These are phyloP conservation scores for Penicillium sp. DNA, from an alignment of 2,329 filamentous ascomycete species.

Conservation along the genomic window DNA sequence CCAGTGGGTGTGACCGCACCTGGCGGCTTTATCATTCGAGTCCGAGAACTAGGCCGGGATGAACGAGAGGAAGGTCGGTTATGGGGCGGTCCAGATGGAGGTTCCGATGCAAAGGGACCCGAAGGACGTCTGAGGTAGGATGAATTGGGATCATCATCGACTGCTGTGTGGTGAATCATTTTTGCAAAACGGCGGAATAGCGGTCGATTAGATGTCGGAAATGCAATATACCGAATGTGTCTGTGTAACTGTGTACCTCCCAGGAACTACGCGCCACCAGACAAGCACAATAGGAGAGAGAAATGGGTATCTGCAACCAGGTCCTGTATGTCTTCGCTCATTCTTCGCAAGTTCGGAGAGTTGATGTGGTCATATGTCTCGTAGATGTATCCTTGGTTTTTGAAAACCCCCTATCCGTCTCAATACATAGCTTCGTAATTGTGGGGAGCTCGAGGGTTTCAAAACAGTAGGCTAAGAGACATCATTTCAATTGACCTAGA, in stretches of 20 bases:
- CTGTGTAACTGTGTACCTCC: neutral
- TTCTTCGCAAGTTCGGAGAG: constrained; percentile 9
- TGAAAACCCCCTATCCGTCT: constrained; percentile 3
- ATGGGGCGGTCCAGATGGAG: constrained; percentile 10
- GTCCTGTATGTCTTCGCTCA: constrained; percentile 9
- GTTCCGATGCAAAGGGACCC: constrained; percentile 12
- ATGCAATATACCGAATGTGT: neutral
- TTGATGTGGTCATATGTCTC: neutral
- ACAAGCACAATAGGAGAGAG: neutral
- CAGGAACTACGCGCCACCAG: constrained; percentile 5
- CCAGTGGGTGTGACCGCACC: constrained; percentile 16
- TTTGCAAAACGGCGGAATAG: constrained; percentile 7
- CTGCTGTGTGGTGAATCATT: constrained; percentile 25
- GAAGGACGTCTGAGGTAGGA: constrained; percentile 22
- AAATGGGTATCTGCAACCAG: constrained; percentile 8
- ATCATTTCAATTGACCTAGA: constrained; percentile 14
- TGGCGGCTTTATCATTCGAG: constrained; percentile 17
- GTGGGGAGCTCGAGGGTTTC: constrained; percentile 2
- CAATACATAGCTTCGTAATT: constrained; percentile 12
- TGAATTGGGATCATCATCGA: constrained; percentile 23
- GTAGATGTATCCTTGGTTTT: neutral
- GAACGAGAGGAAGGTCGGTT: constrained; percentile 21
- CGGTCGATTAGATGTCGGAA: neutral
- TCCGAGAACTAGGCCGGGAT: constrained; percentile 20
- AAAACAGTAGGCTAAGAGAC: constrained; percentile 4